These are phyloP conservation scores for Fistulifera pelliculosa DNA, from an alignment of 108 stramenopile species.

Conservation along the genomic window DNA sequence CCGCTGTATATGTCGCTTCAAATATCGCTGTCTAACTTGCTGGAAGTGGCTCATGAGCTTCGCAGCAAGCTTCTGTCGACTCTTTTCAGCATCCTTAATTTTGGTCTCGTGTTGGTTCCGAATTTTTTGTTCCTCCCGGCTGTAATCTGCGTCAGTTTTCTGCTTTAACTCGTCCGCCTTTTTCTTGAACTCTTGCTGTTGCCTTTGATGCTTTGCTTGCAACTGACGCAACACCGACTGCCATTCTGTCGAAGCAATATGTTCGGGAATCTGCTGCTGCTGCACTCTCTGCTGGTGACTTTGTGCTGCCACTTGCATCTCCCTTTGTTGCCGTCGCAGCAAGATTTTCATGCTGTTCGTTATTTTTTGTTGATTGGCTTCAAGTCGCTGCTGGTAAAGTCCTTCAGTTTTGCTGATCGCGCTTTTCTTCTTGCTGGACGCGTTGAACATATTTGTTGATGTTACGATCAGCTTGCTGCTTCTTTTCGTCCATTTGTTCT, in stretches of 20 bases:
- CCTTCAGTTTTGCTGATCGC: slow-evolving; percentile 26
- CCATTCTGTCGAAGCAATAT: slow-evolving; percentile 41
- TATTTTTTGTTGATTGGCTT: slow-evolving; percentile 32
- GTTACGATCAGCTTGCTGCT: slow-evolving; percentile 18
- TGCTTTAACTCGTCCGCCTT: slow-evolving; percentile 46
- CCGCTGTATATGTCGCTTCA: slow-evolving; percentile 49
- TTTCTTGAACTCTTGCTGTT: slow-evolving; percentile 37
- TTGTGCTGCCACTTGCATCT: slow-evolving; percentile 27
- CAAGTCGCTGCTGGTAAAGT: slow-evolving; percentile 17
- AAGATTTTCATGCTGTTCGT: slow-evolving; percentile 39
- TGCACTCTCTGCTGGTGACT: slow-evolving; percentile 42
- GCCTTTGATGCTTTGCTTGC: slow-evolving; percentile 39
- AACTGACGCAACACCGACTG: slow-evolving; percentile 28
- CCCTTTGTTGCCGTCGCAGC: slow-evolving; percentile 24
- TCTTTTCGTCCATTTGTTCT: slow-evolving; percentile 31
- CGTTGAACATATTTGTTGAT: slow-evolving; percentile 25
- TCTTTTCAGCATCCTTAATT: slow-evolving; percentile 25
- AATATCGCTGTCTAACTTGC: slow-evolving; percentile 35
- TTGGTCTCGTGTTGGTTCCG: slow-evolving; percentile 43
- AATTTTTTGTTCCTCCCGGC: slow-evolving; percentile 34
- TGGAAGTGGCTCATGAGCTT: slow-evolving; percentile 25
- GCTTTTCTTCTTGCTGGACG: slow-evolving; percentile 31
- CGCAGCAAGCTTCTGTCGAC: slow-evolving; percentile 20
- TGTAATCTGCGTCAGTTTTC: slow-evolving; percentile 31
- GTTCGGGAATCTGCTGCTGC: slow-evolving; percentile 20